Conservation (phyloP, 1,139 yeast species). For the Zygosaccharomyces sapae region DNA sequence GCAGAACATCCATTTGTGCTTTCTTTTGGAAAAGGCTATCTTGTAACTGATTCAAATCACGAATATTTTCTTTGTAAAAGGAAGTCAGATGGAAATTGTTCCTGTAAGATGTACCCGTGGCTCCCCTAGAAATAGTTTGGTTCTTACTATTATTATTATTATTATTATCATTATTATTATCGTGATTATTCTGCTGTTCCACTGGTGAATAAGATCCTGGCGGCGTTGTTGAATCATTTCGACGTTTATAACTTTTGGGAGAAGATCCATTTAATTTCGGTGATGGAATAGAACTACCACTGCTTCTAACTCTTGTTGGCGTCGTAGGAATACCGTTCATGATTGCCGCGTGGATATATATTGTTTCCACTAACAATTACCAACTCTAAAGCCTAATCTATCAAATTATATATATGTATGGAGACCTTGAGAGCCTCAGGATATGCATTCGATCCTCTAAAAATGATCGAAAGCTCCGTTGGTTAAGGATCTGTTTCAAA, state of each 20-base stretch:
- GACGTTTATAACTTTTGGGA: conserved; percentile 22
- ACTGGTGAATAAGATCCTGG: conserved; percentile 18
- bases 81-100: conserved; percentile 24
- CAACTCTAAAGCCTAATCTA: not conserved
- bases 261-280: conserved; percentile 17
- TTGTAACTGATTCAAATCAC: conserved; percentile 31
- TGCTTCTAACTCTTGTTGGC: conserved; percentile 13
- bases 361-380: not conserved
- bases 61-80: conserved; percentile 33
- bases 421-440: not conserved
- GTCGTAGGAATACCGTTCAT: conserved; percentile 18
- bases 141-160: not conserved
- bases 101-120: conserved; percentile 9
- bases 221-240: conserved; percentile 15
- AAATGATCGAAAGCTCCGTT: not conserved
- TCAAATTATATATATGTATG: not conserved
- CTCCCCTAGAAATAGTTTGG: conserved; percentile 2
- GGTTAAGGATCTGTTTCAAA: conserved; percentile 3
- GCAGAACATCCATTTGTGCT: conserved; percentile 27
- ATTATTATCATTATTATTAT: no score
- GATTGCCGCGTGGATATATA: conserved; percentile 1
- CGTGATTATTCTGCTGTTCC: conserved; percentile 23
- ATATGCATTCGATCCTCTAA: not conserved
- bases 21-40: conserved; percentile 30
- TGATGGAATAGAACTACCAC: conserved; percentile 21